These are phyloP conservation scores for Pestalotiopsis sp. DNA, from an alignment of 2,329 filamentous ascomycete genomes.

Conservation along the genomic window DNA sequence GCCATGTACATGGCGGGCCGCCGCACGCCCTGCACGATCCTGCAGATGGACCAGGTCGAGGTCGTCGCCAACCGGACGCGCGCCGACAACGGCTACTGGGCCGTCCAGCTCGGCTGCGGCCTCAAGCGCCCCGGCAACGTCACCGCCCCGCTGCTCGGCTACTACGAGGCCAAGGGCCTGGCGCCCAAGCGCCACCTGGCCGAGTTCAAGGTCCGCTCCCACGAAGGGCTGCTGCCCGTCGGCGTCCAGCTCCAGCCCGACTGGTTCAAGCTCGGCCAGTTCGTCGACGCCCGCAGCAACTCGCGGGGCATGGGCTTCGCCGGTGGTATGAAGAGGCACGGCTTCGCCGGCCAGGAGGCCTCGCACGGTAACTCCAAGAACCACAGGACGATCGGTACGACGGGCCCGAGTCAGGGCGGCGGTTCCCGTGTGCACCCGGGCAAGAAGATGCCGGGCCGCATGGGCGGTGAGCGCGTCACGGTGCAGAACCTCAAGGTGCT, in stretches of 20 bases:
- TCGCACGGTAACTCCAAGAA: slow-evolving; percentile 95
- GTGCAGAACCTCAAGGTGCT: slow-evolving; percentile 90
- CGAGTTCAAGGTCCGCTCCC: slow-evolving; percentile 83
- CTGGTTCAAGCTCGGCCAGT: slow-evolving; percentile 91
- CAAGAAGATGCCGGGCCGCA: slow-evolving; percentile 97
- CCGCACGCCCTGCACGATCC: slow-evolving; percentile 84
- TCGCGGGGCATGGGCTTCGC: slow-evolving; percentile 91
- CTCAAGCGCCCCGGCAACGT: slow-evolving; percentile 75
- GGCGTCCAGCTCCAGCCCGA: slow-evolving; percentile 79
- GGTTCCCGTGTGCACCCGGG: slow-evolving; percentile 92
- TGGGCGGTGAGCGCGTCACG: slow-evolving; percentile 89
- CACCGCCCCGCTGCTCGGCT: slow-evolving; percentile 81
- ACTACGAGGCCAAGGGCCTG: slow-evolving; percentile 81
- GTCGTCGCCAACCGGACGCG: slow-evolving; percentile 86
- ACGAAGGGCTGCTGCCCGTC: slow-evolving; percentile 73
- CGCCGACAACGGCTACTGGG: slow-evolving; percentile 85
- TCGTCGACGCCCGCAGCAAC: slow-evolving; percentile 80
- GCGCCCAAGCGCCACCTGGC: slow-evolving; percentile 81
- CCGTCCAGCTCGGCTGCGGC: slow-evolving; percentile 86
- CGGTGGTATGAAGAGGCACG: slow-evolving; percentile 97
- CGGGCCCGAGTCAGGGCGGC: slow-evolving; percentile 86
- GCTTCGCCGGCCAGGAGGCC: slow-evolving; percentile 84
- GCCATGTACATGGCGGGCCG: slow-evolving; percentile 80
- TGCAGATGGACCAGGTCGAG: slow-evolving; percentile 91
- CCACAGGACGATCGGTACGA: slow-evolving; percentile 89